These are phyloP conservation scores for Populus ilicifolia DNA, from an alignment of 345 rosid genomes.

Conservation along the genomic window DNA sequence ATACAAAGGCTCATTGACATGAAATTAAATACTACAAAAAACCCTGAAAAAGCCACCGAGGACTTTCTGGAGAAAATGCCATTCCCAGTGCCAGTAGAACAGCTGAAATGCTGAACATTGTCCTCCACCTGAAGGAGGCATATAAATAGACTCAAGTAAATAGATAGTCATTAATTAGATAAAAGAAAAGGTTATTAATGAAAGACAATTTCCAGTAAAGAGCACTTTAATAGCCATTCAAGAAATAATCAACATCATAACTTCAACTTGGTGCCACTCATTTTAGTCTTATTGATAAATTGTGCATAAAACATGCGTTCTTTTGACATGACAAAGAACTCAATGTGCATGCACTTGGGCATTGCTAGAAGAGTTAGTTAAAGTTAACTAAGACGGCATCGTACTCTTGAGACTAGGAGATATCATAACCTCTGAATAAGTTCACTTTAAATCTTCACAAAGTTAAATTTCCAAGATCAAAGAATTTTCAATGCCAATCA, in stretches of 20 bases:
- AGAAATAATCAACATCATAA: not conserved
- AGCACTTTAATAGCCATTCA: not conserved
- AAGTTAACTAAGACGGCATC: not conserved
- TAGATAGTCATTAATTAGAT: not conserved
- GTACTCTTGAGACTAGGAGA: not conserved
- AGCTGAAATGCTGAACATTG: slow-evolving; percentile 90
- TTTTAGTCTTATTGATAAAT: not conserved
- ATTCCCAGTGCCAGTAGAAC: slow-evolving; percentile 81
- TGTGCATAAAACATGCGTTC: not conserved
- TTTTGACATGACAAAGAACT: not conserved
- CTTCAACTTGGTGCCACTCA: not conserved
- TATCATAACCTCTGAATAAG: not conserved
- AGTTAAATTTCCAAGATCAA: not conserved
- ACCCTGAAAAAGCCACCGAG: slow-evolving; percentile 99
- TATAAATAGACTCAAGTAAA: slow-evolving; percentile 5
- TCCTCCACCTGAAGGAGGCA: slow-evolving; percentile 79
- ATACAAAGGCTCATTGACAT: slow-evolving; percentile 1
- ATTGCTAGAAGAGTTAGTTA: not conserved
- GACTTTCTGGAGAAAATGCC: slow-evolving; percentile 95
- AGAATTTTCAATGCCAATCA: not conserved
- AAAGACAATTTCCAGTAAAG: not conserved
- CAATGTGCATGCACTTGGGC: not conserved
- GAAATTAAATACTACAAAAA: slow-evolving; percentile 5
- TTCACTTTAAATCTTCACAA: not conserved
- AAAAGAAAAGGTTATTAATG: not conserved